phyloP scores from a whole-genome alignment of 2,329 filamentous ascomycete genomes.

The Cordyceps javanica region DNA sequence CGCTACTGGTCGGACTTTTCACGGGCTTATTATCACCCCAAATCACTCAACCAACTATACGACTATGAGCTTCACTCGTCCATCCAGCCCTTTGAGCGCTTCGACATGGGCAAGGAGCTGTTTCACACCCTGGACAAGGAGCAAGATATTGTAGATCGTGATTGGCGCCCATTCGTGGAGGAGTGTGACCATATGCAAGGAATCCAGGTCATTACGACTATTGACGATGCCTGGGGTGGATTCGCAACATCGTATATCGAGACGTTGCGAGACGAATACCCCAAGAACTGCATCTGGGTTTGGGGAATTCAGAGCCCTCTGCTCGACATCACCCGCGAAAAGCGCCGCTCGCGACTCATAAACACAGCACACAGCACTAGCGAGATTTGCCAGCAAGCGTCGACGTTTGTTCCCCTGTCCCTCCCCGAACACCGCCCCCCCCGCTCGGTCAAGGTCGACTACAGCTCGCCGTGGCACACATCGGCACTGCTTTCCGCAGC shows the following conservation, averaged over 20 bases:
- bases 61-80: constrained; percentile 80
- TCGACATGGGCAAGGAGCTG: constrained; percentile 74
- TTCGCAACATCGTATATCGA: constrained; percentile 71
- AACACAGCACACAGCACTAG: constrained; percentile 71
- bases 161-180: constrained; percentile 80
- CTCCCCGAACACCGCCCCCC: constrained; percentile 53
- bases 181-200: constrained; percentile 92
- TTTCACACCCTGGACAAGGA: constrained; percentile 69
- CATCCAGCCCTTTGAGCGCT: constrained; percentile 83
- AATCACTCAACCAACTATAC: constrained; percentile 77
- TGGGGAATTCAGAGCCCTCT: constrained; percentile 71
- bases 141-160: constrained; percentile 83
- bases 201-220: constrained; percentile 66
- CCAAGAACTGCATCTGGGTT: constrained; percentile 79
- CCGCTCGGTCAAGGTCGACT: constrained; percentile 52
- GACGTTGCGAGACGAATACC: constrained; percentile 79
- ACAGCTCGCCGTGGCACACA: constrained; percentile 68
- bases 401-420: constrained; percentile 70
- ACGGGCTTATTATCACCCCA: constrained; percentile 85
- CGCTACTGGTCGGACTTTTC: constrained; percentile 97
- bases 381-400: constrained; percentile 63
- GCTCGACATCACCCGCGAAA: constrained; percentile 47
- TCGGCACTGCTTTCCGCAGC: constrained; percentile 71
- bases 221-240: constrained; percentile 77
- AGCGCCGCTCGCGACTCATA: constrained; percentile 49